A percentile compares a stretch with the other conserved stretches of the same genome.
These are phyloP conservation scores for Vigna unguiculata DNA, from an alignment of 306 rosid genomes.

Conservation along the genomic window DNA sequence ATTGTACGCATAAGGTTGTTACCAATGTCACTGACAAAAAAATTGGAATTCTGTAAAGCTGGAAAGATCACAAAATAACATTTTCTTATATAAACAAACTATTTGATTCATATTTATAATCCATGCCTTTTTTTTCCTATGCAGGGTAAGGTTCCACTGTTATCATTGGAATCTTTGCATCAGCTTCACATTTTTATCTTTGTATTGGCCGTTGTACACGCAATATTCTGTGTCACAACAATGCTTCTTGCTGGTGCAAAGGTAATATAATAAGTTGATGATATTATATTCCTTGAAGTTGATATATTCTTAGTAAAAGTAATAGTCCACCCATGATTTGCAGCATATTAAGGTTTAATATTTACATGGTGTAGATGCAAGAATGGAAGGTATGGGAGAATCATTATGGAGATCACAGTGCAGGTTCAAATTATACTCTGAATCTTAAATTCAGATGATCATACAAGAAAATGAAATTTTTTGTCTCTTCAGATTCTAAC, in stretches of 20 bases:
- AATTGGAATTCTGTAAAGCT: constrained; percentile 2
- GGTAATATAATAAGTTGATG: constrained; percentile 59
- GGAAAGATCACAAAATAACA: background rate
- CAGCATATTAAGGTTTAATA: constrained; percentile 38
- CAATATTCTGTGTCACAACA: constrained; percentile 74
- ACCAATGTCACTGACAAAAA: constrained; percentile 1
- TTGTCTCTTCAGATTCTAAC: constrained; percentile 20
- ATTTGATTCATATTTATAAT: constrained; percentile 22
- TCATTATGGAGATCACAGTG: constrained; percentile 11
- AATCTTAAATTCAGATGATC: constrained; percentile 37
- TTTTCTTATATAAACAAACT: background rate
- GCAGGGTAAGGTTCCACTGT: constrained; percentile 82
- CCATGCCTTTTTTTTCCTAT: constrained; percentile 31
- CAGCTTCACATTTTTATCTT: constrained; percentile 92
- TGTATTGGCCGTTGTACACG: constrained; percentile 89
- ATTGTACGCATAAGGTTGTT: constrained; percentile 52
- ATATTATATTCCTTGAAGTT: constrained; percentile 17
- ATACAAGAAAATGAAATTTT: constrained; percentile 25
- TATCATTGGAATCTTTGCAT: constrained; percentile 83
- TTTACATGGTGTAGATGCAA: constrained; percentile 56
- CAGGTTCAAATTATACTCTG: constrained; percentile 40
- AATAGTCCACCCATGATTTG: constrained; percentile 32
- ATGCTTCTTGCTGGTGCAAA: constrained; percentile 77
- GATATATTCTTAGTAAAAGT: constrained; percentile 18
- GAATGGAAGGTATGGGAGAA: constrained; percentile 85